A percentile compares a stretch with the other conserved stretches of the same genome.
Conservation (phyloP, 225 moss, liverwort and hornwort genomes). For the Straminergon stramineum region DNA sequence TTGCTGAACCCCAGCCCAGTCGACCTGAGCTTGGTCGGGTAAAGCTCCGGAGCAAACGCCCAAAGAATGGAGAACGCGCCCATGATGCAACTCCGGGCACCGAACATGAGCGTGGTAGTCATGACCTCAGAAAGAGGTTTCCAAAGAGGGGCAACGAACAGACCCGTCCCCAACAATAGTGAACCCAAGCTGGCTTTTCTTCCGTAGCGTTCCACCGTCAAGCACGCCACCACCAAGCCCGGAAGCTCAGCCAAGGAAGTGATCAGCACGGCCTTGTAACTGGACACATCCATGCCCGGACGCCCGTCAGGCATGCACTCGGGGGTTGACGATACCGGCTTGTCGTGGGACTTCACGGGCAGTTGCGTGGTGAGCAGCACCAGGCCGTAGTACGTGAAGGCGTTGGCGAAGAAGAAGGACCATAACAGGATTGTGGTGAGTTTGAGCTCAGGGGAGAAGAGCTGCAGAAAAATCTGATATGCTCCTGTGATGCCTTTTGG, state of each 20-base stretch:
- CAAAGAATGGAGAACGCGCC: slow-evolving; percentile 85
- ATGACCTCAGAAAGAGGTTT: slow-evolving; percentile 23
- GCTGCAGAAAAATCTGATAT: slow-evolving; percentile 29
- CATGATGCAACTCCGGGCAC: slow-evolving; percentile 89
- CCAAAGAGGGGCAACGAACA: slow-evolving; percentile 64
- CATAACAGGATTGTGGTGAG: slow-evolving; percentile 66
- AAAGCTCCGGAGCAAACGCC: slow-evolving; percentile 93
- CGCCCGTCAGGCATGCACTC: slow-evolving; percentile 37
- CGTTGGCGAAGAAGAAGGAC: slow-evolving; percentile 81
- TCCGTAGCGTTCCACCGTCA: slow-evolving; percentile 80
- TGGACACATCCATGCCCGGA: slow-evolving; percentile 48
- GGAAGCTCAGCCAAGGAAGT: slow-evolving; percentile 81
- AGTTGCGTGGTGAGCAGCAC: slow-evolving; percentile 86
- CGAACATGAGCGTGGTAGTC: slow-evolving; percentile 77
- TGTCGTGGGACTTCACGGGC: slow-evolving; percentile 30
- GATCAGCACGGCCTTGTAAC: slow-evolving; percentile 78
- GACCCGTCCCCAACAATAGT: slow-evolving; percentile 59
- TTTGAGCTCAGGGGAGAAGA: slow-evolving; percentile 66
- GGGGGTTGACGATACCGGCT: not conserved
- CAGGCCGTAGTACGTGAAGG: slow-evolving; percentile 90
- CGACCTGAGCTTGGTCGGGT: slow-evolving; percentile 68
- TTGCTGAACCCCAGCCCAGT: slow-evolving; percentile 75
- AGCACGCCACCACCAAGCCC: slow-evolving; percentile 76
- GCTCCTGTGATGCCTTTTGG: slow-evolving; percentile 1
- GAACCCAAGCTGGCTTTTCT: slow-evolving; percentile 57